These are phyloP conservation scores for Zygotorulaspora chibaensis DNA, from an alignment of 805 yeast genomes.

Conservation along the genomic window DNA sequence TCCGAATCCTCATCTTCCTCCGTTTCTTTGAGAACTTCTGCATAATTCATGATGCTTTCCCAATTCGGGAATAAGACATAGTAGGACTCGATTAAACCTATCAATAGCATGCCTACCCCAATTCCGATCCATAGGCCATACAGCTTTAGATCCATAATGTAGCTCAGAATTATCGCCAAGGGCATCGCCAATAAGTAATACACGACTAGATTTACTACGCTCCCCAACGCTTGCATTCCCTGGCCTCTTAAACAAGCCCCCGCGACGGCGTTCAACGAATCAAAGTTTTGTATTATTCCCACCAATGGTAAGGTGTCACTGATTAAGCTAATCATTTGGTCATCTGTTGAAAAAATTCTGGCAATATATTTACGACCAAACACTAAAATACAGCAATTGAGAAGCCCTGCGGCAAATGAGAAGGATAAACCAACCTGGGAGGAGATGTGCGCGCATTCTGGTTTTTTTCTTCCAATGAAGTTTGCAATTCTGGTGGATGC, in stretches of 20 bases:
- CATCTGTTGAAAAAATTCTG: slow-evolving; percentile 55
- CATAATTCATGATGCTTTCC: slow-evolving; percentile 46
- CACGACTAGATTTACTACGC: slow-evolving; percentile 58
- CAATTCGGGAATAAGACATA: slow-evolving; percentile 49
- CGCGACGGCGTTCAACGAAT: slow-evolving; percentile 64
- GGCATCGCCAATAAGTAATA: slow-evolving; percentile 80
- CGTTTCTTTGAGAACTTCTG: slow-evolving; percentile 38
- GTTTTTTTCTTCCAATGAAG: slow-evolving; percentile 56
- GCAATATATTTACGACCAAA: slow-evolving; percentile 50
- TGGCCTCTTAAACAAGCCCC: slow-evolving; percentile 85
- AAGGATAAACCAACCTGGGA: slow-evolving; percentile 42
- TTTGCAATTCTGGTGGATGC: slow-evolving; percentile 70
- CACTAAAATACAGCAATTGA: slow-evolving; percentile 49
- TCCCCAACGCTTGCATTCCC: slow-evolving; percentile 78
- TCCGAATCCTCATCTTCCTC: slow-evolving; percentile 30
- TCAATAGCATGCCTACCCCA: slow-evolving; percentile 50
- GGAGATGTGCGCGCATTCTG: slow-evolving; percentile 45
- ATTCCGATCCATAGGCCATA: slow-evolving; percentile 78
- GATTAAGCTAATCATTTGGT: slow-evolving; percentile 50
- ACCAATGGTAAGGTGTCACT: slow-evolving; percentile 53
- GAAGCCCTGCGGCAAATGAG: slow-evolving; percentile 43
- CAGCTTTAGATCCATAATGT: slow-evolving; percentile 45
- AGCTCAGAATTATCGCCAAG: slow-evolving; percentile 52
- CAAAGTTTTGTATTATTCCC: slow-evolving; percentile 66
- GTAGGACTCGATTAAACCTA: slow-evolving; percentile 48